Evolutionary conservation across 2,329 filamentous ascomycete genomes (phyloP).

Genomic region (Cladophialophora chaetospira): DNA sequence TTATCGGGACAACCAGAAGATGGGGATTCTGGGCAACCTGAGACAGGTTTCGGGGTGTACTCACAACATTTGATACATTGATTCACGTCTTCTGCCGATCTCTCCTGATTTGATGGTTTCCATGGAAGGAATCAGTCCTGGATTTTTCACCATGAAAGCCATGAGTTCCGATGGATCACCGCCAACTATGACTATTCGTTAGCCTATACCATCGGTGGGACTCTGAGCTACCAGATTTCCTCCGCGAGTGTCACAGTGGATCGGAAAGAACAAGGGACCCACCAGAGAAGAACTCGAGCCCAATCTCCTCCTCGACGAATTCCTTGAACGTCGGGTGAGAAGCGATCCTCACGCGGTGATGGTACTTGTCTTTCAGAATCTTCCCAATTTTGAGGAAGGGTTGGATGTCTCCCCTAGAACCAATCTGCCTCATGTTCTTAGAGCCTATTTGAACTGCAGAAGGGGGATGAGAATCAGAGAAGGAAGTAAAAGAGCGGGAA

Average conservation of each 20-base stretch:
- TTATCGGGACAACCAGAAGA: no score
- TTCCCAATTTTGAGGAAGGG: constrained; percentile 76
- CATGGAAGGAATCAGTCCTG: constrained; percentile 72
- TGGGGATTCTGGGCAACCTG: no score
- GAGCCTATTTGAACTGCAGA: no score
- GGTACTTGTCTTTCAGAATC: constrained; percentile 68
- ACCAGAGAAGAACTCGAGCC: constrained; percentile 74
- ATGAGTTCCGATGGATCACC: constrained; percentile 79
- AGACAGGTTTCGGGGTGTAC: no score
- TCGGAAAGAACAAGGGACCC: no score
- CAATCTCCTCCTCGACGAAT: constrained; percentile 71
- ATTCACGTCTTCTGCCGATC: constrained; percentile 64
- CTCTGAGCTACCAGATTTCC: no score
- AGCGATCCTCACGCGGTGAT: constrained; percentile 74
- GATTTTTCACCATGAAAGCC: constrained; percentile 86
- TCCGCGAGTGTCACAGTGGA: no score
- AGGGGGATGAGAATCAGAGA: background rate
- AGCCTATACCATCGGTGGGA: background rate
- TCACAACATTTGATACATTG: constrained; percentile 85
- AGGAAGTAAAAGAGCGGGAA: background rate
- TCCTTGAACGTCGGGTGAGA: constrained; percentile 77
- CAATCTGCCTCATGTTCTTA: background rate
- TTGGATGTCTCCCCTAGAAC: constrained; percentile 74
- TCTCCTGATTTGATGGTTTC: constrained; percentile 74
- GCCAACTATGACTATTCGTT: constrained; percentile 55